phyloP scores from a whole-genome alignment of 257 asterid species.

The Rehmannia glutinosa region DNA sequence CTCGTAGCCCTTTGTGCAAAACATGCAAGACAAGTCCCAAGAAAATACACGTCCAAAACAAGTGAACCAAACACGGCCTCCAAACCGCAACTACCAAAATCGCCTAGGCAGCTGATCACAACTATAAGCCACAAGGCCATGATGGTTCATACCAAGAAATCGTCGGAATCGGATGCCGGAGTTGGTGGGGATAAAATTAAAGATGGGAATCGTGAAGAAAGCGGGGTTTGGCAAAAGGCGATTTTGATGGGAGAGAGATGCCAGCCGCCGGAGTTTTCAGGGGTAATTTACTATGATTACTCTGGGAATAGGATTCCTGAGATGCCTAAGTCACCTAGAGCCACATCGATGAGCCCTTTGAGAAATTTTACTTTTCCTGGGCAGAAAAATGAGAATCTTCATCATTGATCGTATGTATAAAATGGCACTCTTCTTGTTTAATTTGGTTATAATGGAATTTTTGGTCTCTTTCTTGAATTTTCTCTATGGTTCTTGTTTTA shows the following conservation, averaged over 20 bases:
- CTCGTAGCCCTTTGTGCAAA: constrained; percentile 61
- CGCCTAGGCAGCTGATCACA: constrained; percentile 33
- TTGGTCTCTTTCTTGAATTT: neutral
- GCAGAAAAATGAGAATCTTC: constrained; percentile 9
- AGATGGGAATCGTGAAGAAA: constrained; percentile 21
- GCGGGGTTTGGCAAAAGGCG: constrained; percentile 80
- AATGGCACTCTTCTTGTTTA: neutral
- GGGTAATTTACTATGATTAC: constrained; percentile 63
- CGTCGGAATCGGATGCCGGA: neutral
- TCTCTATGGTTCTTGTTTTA: neutral
- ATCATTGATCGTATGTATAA: neutral
- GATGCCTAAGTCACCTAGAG: constrained; percentile 81
- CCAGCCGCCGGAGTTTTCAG: constrained; percentile 81
- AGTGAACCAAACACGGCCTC: constrained; percentile 23
- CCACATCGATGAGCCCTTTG: constrained; percentile 33
- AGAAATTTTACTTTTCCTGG: constrained; percentile 26
- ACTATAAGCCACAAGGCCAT: constrained; percentile 32
- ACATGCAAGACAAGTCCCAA: constrained; percentile 31
- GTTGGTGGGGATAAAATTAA: neutral
- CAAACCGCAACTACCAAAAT: constrained; percentile 17
- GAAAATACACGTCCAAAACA: constrained; percentile 11
- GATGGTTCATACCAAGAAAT: constrained; percentile 18
- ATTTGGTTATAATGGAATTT: neutral
- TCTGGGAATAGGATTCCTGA: constrained; percentile 64
- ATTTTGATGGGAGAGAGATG: constrained; percentile 83